phyloP scores from a whole-genome alignment of 495 filamentous ascomycete species.

The Podospora tetraspora region DNA sequence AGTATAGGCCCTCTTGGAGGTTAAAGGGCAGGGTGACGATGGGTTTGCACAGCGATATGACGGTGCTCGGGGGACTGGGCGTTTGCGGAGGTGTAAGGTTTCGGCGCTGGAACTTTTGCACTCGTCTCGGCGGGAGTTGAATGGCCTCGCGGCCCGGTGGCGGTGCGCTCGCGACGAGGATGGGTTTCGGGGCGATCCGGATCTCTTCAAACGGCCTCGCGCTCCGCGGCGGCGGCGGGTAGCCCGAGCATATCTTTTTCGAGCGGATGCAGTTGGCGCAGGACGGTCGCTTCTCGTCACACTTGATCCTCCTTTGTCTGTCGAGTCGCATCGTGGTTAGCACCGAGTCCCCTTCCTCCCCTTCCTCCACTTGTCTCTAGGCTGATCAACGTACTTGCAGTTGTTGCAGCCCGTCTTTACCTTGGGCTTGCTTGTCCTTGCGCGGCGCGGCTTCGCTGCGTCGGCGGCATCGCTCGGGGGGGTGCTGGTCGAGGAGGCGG shows the following conservation, averaged over 20 bases:
- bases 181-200: conserved; percentile 42
- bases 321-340: not conserved
- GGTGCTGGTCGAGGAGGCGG: not conserved
- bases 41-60: conserved; percentile 27
- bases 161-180: conserved; percentile 16
- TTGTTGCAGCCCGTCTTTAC: conserved; percentile 52
- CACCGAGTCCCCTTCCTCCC: not conserved
- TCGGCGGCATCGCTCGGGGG: conserved; percentile 11
- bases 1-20: conserved; percentile 49
- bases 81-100: conserved; percentile 34
- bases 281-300: conserved; percentile 56
- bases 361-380: not conserved
- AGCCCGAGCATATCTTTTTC: conserved; percentile 46
- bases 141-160: conserved; percentile 23
- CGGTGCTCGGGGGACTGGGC: conserved; percentile 18
- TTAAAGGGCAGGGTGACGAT: conserved; percentile 34
- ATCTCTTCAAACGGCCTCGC: conserved; percentile 38
- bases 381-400: conserved; percentile 44
- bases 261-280: conserved; percentile 54
- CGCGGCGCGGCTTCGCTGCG: conserved; percentile 29
- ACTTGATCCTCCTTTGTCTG: conserved; percentile 60
- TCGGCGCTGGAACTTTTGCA: conserved; percentile 24
- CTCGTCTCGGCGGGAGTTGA: conserved; percentile 24
- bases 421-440: conserved; percentile 45
- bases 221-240: conserved; percentile 44